These are phyloP conservation scores for Sphagnum magellanicum DNA, from an alignment of 228 moss, liverwort and hornwort genomes.

Conservation along the genomic window DNA sequence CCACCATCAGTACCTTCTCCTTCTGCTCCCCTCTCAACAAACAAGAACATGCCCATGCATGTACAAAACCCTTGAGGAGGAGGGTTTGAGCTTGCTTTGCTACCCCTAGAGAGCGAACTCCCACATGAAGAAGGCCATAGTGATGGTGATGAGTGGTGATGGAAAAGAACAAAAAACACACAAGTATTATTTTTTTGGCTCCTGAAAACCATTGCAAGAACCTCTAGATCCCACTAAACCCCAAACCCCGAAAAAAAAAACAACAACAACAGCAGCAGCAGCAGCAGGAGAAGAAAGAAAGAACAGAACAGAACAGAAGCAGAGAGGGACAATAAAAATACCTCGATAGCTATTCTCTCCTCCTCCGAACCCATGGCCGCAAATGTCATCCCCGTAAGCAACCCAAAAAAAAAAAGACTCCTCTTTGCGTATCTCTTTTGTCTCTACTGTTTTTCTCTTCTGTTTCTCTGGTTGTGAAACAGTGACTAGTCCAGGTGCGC, in stretches of 20 bases:
- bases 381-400: no score
- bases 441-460: no score
- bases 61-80: neutral
- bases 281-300: neutral
- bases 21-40: slow-evolving; percentile 27
- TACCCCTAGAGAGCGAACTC: no score
- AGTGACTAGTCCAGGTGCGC: no score
- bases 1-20: slow-evolving; percentile 96
- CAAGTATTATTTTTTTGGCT: neutral
- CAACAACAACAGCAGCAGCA: neutral
- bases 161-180: neutral
- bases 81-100: no score
- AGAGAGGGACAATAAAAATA: neutral
- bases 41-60: neutral
- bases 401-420: no score
- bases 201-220: neutral
- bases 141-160: no score
- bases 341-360: slow-evolving; percentile 9
- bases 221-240: neutral
- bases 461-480: no score
- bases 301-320: neutral
- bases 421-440: no score
- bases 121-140: no score
- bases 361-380: slow-evolving; percentile 9
- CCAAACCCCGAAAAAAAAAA: neutral